Evolutionary conservation across 441 rosid genomes (phyloP).

Genomic region (Breynia disticha): DNA sequence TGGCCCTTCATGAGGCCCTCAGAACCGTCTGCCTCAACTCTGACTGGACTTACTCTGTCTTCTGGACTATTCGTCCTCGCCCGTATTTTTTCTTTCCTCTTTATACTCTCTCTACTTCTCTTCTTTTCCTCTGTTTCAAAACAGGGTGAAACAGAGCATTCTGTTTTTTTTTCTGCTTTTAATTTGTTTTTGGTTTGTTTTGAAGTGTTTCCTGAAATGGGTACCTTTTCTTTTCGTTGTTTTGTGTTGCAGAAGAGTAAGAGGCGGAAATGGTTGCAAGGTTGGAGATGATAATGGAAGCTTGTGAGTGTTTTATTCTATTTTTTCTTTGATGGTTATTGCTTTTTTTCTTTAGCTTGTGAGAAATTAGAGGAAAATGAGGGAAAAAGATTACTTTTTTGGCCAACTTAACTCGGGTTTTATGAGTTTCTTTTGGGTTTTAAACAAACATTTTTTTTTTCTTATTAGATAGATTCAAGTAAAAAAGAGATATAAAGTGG

Average conservation of each 20-base stretch:
- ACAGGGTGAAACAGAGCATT: no score
- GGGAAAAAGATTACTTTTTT: conserved; percentile 2
- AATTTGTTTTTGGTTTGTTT: conserved; percentile 12
- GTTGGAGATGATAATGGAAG: conserved; percentile 96
- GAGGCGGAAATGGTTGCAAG: conserved; percentile 97
- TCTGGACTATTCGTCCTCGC: conserved; percentile 99
- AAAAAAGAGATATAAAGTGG: no score
- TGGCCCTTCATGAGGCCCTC: conserved; percentile 99
- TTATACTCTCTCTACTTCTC: conserved; percentile 13
- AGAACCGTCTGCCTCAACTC: conserved; percentile 91
- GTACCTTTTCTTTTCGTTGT: conserved; percentile 1
- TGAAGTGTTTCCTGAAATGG: conserved; percentile 26
- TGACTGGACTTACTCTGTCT: conserved; percentile 99
- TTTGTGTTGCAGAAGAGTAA: conserved; percentile 66
- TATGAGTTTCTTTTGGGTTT: conserved; percentile 1
- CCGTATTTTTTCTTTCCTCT: conserved; percentile 41
- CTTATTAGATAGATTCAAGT: no score
- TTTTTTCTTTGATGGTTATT: background rate
- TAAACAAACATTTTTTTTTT: conserved; percentile 6
- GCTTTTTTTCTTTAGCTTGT: conserved; percentile 14
- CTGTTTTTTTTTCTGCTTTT: conserved; percentile 4
- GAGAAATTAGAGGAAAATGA: conserved; percentile 12
- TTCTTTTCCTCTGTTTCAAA: conserved; percentile 3
- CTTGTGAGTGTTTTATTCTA: conserved; percentile 64
- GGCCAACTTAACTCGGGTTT: background rate